Conservation (phyloP, 345 rosid species). For the Noccaea caerulescens region DNA sequence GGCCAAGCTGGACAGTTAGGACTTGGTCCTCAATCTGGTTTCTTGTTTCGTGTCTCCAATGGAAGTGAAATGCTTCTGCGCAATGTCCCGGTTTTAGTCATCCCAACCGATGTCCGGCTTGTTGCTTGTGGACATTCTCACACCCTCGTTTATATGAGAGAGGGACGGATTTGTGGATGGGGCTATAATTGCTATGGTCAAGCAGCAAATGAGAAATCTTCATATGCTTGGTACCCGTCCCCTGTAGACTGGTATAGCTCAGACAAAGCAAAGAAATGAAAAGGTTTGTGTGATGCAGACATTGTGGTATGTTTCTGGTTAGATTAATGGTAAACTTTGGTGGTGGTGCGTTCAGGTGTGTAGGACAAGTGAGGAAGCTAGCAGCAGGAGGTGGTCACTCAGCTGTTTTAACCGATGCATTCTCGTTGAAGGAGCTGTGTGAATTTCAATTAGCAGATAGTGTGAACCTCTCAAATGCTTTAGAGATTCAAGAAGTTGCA, state of each 20-base stretch:
- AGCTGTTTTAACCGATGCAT: constrained; percentile 93
- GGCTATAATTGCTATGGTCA: constrained; percentile 97
- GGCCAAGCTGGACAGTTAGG: constrained; percentile 93
- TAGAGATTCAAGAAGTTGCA: constrained; percentile 79
- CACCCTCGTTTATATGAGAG: constrained; percentile 72
- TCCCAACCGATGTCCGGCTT: constrained; percentile 69
- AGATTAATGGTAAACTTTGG: constrained; percentile 20
- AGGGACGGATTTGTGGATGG: constrained; percentile 93
- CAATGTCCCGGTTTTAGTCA: constrained; percentile 74
- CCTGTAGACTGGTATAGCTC: constrained; percentile 88
- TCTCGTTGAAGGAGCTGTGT: constrained; percentile 88
- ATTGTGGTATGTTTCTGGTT: not conserved
- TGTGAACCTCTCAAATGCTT: constrained; percentile 72
- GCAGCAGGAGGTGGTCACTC: constrained; percentile 99
- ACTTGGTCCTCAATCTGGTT: constrained; percentile 77
- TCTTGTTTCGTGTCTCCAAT: constrained; percentile 65
- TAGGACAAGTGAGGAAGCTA: constrained; percentile 85
- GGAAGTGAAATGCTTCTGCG: constrained; percentile 64
- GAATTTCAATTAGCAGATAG: constrained; percentile 88
- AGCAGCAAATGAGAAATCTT: constrained; percentile 88
- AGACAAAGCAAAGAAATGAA: not conserved
- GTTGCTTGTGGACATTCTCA: constrained; percentile 97
- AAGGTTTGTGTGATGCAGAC: constrained; percentile 5
- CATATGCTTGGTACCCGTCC: constrained; percentile 94
- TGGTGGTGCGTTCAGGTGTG: constrained; percentile 65